These are phyloP conservation scores for Annulohypoxylon maeteangense DNA, from an alignment of 495 filamentous ascomycete genomes.

Conservation along the genomic window DNA sequence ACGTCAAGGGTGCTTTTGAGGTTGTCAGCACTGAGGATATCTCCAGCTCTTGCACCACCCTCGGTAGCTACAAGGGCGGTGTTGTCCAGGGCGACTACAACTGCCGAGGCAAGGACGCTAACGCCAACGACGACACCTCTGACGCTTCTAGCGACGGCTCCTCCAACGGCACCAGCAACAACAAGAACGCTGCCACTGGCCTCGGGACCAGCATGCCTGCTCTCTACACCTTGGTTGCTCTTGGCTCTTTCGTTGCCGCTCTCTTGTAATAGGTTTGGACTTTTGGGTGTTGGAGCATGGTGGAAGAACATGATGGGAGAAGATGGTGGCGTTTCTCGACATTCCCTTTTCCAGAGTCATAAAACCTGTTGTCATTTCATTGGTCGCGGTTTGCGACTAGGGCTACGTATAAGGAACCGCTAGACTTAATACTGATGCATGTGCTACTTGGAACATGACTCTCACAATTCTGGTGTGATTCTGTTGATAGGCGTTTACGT, in stretches of 20 bases:
- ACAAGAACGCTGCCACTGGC: conserved; percentile 46
- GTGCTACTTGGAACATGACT: conserved; percentile 36
- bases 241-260: conserved; percentile 51
- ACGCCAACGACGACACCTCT: conserved; percentile 56
- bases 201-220: conserved; percentile 49
- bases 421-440: conserved; percentile 52
- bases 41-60: conserved; percentile 55
- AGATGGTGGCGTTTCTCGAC: conserved; percentile 40
- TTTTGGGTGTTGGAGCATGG: conserved; percentile 36
- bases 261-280: conserved; percentile 44
- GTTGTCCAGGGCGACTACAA: conserved; percentile 70
- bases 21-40: conserved; percentile 77
- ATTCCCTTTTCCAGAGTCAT: conserved; percentile 44
- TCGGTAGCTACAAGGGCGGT: conserved; percentile 57
- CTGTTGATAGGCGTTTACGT: conserved; percentile 16
- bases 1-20: conserved; percentile 89
- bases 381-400: conserved; percentile 34
- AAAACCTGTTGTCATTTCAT: conserved; percentile 47
- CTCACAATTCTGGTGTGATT: conserved; percentile 8
- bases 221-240: conserved; percentile 52
- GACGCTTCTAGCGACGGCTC: conserved; percentile 40
- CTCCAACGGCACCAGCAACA: conserved; percentile 26
- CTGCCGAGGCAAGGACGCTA: conserved; percentile 62
- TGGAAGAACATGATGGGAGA: conserved; percentile 13
- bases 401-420: conserved; percentile 47